phyloP scores from a whole-genome alignment of 140 eudicot species.

The Ambrosia hybrid region DNA sequence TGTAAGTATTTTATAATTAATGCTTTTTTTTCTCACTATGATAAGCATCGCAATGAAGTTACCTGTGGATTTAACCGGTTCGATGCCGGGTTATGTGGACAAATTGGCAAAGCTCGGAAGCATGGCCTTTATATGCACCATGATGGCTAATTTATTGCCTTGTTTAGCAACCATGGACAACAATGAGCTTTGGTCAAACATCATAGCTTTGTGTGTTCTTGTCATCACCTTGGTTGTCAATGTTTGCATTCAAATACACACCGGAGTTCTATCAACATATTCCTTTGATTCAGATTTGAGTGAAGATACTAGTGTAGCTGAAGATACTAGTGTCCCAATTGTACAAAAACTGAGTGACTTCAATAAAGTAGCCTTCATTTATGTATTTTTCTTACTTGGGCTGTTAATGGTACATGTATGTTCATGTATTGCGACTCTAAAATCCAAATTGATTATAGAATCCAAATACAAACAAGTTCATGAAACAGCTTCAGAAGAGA shows the following conservation, averaged over 20 bases:
- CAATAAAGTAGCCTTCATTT: not conserved
- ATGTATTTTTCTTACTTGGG: not conserved
- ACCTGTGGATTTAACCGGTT: conserved; percentile 12
- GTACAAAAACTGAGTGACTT: no score
- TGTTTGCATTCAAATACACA: conserved; percentile 21
- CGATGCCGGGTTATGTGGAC: conserved; percentile 6
- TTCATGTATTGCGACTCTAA: conserved; percentile 1
- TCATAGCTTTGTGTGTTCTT: conserved; percentile 21
- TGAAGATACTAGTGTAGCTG: no score
- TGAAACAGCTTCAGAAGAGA: not conserved
- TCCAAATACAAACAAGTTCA: not conserved
- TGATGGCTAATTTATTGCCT: conserved; percentile 12
- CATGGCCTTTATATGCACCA: conserved; percentile 18
- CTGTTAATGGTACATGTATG: not conserved
- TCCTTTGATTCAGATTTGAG: no score
- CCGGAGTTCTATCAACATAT: conserved; percentile 14
- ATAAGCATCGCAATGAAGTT: conserved; percentile 12
- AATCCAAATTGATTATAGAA: not conserved
- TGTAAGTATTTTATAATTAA: not conserved
- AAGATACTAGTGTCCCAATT: no score
- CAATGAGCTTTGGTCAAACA: conserved; percentile 11
- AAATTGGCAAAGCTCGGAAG: conserved; percentile 19
- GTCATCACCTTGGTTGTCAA: conserved; percentile 26
- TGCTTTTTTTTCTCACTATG: not conserved
- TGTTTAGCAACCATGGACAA: conserved; percentile 20